Conservation (phyloP, 148 eudicot genomes). For the Nepenthes gracilis region DNA sequence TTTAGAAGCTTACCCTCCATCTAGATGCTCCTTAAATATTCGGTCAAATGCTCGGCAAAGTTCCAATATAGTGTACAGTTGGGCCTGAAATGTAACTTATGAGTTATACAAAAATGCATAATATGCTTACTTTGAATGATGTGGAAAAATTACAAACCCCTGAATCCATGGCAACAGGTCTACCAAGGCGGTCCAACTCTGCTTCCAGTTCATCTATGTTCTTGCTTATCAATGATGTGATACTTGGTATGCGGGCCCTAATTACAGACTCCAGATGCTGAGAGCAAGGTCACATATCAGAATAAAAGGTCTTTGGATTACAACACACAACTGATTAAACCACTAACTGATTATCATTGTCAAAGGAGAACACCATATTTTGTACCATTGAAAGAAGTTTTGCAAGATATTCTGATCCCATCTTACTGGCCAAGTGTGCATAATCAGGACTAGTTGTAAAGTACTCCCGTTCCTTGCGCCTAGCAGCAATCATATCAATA, state of each 20-base stretch:
- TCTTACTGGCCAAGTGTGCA: slow-evolving; percentile 10
- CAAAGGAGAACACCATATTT: not conserved
- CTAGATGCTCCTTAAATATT: slow-evolving; percentile 4
- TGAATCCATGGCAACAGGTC: slow-evolving; percentile 2
- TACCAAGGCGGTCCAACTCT: slow-evolving; percentile 3
- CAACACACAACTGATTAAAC: not conserved
- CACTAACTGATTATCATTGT: not conserved
- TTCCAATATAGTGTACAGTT: slow-evolving; percentile 1
- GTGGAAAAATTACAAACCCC: not conserved
- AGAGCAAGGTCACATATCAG: not conserved
- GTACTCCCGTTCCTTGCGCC: slow-evolving; percentile 16
- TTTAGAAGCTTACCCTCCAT: slow-evolving; percentile 3
- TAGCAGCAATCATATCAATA: slow-evolving; percentile 19
- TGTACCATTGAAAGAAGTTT: slow-evolving; percentile 16
- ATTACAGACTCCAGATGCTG: slow-evolving; percentile 3
- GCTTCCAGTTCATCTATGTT: not conserved
- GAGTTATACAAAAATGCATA: not conserved
- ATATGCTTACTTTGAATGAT: not conserved
- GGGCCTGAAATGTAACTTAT: not conserved
- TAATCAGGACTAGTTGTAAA: slow-evolving; percentile 14
- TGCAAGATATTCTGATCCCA: slow-evolving; percentile 23
- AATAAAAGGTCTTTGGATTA: not conserved
- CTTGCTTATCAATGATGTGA: slow-evolving; percentile 1
- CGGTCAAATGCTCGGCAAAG: slow-evolving; percentile 4
- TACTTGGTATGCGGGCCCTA: slow-evolving; percentile 1